Base-by-base conservation (phyloP, 768 basidiomycete species). In the Rhodocollybia butyracea region DNA sequence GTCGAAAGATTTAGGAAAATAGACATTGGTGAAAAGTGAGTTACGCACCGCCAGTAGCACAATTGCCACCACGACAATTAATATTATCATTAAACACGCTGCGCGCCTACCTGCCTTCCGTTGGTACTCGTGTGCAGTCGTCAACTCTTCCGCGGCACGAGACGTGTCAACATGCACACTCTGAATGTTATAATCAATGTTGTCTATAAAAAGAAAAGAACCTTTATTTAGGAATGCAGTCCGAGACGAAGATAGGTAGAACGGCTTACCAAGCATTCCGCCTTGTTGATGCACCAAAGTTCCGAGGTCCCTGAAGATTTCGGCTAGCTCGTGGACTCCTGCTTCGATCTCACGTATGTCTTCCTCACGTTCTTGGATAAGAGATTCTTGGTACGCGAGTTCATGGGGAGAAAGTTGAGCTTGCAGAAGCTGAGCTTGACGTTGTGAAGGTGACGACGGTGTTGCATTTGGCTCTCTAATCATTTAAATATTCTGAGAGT, bases 291-390 rank as follows among this genome's bases (percentile, higher is more conserved):
- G 84, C 1, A 99, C 95, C 43, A 99, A 78, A 15, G 94, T 95
- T 41, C 95, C 96, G 43, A 99, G 74, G 71, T 98, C 95, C 47
- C 91, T 84, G 79, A 99, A 98, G 65, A 99, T 98, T 70, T 98
- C 93, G 26, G 91, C 83, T 43, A 99, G 72, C 69, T 99, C 96
- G 64, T 96, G 93, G 54, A 99, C 98, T 6, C 97, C 96, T 6
- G 84, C 86, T 70, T 99, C 97, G 50, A 99, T 99, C 66, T 98
- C 94, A 48, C 90, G 84, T 53, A 98, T 98, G 64, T 98, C 97
- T 0, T 78, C 79, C 68, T 99, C 96, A 17, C 97, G 88, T 66
- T 99, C 97, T 50, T 89, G 86, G 51, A 97, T 94, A 34, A 98
- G 74, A 10, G 92, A 91, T 67, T 99, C 96, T 69, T 98, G 97